phyloP scores from a whole-genome alignment of 208 protist genomes.

The Acanthamoeba triangularis region DNA sequence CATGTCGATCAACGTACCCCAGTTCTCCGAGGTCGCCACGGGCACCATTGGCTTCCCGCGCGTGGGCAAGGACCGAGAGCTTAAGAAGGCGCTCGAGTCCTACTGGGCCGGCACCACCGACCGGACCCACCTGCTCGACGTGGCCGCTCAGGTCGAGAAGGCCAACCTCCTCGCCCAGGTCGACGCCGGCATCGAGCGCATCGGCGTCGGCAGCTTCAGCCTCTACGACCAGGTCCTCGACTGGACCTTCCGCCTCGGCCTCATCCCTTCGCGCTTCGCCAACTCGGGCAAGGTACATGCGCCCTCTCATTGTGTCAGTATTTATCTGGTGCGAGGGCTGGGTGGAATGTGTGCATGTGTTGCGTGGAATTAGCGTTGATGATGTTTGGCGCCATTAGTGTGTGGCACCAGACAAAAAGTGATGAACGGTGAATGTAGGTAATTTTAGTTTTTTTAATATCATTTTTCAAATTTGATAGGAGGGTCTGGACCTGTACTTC shows the following conservation, averaged over 20 bases:
- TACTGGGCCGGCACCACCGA: slow-evolving; percentile 93
- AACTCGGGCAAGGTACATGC: slow-evolving; percentile 42
- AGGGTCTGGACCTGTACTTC: slow-evolving; percentile 92
- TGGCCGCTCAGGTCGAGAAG: slow-evolving; percentile 77
- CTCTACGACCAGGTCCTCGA: slow-evolving; percentile 94
- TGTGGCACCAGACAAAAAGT: too few species aligned
- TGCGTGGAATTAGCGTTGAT: too few species aligned
- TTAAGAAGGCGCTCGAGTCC: slow-evolving; percentile 93
- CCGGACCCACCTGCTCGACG: slow-evolving; percentile 85
- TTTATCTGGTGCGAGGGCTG: too few species aligned
- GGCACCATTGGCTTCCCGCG: slow-evolving; percentile 92
- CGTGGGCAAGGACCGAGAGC: slow-evolving; percentile 92
- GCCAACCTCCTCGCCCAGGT: slow-evolving; percentile 79
- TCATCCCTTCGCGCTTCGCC: slow-evolving; percentile 91
- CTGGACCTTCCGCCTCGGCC: slow-evolving; percentile 91
- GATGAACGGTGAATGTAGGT: too few species aligned
- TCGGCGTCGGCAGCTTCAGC: slow-evolving; percentile 92
- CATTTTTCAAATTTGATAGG: neutral
- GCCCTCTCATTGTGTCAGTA: neutral
- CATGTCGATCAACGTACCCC: neutral
- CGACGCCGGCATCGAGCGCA: slow-evolving; percentile 87
- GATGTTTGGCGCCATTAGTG: too few species aligned
- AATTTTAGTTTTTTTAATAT: too few species aligned
- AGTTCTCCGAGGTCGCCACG: slow-evolving; percentile 55
- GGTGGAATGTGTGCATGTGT: too few species aligned